These are phyloP conservation scores for Cladorrhinum sp. DNA, from an alignment of 2,329 filamentous ascomycete genomes.

Conservation along the genomic window DNA sequence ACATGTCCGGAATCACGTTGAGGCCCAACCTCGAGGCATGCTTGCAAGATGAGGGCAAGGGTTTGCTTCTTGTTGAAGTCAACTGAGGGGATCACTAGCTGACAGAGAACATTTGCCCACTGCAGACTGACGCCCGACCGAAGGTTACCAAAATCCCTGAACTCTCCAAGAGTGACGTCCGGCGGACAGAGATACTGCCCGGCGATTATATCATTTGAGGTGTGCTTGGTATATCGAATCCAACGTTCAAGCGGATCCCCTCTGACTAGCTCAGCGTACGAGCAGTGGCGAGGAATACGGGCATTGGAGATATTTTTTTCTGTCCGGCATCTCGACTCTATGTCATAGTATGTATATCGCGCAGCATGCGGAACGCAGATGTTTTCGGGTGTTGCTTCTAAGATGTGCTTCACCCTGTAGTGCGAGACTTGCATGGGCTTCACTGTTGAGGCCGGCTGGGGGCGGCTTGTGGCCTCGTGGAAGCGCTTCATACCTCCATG, in stretches of 20 bases:
- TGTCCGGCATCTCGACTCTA: slow-evolving; percentile 1
- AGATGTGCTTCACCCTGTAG: slow-evolving; percentile 18
- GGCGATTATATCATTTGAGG: slow-evolving; percentile 53
- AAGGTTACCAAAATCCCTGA: slow-evolving; percentile 48
- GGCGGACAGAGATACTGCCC: slow-evolving; percentile 45
- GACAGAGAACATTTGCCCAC: slow-evolving; percentile 54
- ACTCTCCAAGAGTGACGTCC: slow-evolving; percentile 52
- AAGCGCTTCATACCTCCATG: not conserved
- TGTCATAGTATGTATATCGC: slow-evolving; percentile 12
- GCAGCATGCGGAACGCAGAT: slow-evolving; percentile 12
- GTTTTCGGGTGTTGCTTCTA: not conserved
- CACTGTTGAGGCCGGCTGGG: slow-evolving; percentile 16
- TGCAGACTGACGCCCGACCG: slow-evolving; percentile 47
- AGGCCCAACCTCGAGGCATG: slow-evolving; percentile 47
- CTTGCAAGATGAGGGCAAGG: slow-evolving; percentile 46
- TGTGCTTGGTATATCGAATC: slow-evolving; percentile 15
- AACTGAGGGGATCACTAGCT: slow-evolving; percentile 46
- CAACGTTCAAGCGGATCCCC: slow-evolving; percentile 1
- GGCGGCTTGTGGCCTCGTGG: slow-evolving; percentile 9
- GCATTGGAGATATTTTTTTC: not conserved
- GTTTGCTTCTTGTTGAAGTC: slow-evolving; percentile 51
- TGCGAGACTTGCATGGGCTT: slow-evolving; percentile 21
- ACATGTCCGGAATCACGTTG: not conserved
- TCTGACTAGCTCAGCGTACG: slow-evolving; percentile 15
- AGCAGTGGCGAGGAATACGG: slow-evolving; percentile 14